Evolutionary conservation across 2,329 filamentous ascomycete genomes (phyloP), one percentile per base, ranked within the genome.

Genomic region (Xylariaceae sp.): DNA sequence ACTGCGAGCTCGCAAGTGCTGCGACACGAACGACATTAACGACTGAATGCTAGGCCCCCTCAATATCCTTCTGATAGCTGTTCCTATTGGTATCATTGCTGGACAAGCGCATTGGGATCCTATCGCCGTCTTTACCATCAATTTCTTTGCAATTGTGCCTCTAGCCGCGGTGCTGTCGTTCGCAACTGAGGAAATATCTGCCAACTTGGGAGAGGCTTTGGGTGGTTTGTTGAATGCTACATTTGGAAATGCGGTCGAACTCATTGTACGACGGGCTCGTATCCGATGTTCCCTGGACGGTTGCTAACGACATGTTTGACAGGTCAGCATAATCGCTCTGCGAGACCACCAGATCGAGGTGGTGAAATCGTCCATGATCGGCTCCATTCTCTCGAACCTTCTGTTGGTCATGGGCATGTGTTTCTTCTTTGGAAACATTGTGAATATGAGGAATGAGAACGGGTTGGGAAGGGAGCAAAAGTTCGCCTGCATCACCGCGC

Each of bases 301-400:
- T 19, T 52, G 41, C 53, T 59, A 53, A 58, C 51, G 42, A 53
- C 45, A 39, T 56, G 41, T 44, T 42, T 31, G 51, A 15, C 64
- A 92, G 88, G 89, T 95, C 66, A 95, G 89, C 67, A 92, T 97
- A 60, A 87, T 97, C 56, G 94, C 94, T 15, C 79, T 99, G 41
- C 82, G 77, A 58, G 83, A 94, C 60, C 83, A 84, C 55, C 87
- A 97, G 71, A 95, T 96, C 65, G 85, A 92, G 62, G 91, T 97
- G 57, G 92, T 97, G n/a, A 94, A 97, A 72, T 87, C 92, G 17
- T 95, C 90, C 56, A 97, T 97, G 91, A 83, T 97, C 32, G 92
- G 94, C 42, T 95, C 89, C 63, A 95, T 97, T 60, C 77, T 97
- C 36, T 96, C 92, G 57, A 97, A 97, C 70, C 85, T 96, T 57